A percentile compares a stretch with the other conserved stretches of the same genome.
These are phyloP conservation scores for Paramecium bursaria DNA, from an alignment of 73 alveolate species.

Conservation along the genomic window DNA sequence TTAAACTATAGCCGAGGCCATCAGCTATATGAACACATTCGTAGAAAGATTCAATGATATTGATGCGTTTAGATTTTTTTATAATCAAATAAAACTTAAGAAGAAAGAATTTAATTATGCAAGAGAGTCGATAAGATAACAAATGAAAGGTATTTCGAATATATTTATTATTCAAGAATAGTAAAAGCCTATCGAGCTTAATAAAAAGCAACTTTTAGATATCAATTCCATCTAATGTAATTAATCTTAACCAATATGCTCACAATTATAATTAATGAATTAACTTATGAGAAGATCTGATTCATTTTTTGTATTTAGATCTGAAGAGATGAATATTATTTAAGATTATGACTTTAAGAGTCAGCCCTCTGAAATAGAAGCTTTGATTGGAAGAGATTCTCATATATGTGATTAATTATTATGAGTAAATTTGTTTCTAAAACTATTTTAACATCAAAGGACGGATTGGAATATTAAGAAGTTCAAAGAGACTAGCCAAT, in stretches of 20 bases:
- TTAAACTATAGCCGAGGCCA: constrained; percentile 11
- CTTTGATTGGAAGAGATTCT: too few species aligned
- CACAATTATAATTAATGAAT: not conserved
- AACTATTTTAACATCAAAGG: constrained; percentile 39
- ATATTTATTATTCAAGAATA: not conserved
- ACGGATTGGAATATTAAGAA: constrained; percentile 49
- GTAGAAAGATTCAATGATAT: constrained; percentile 22
- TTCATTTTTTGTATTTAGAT: constrained; percentile 23
- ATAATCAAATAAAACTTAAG: constrained; percentile 18
- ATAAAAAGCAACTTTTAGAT: not conserved
- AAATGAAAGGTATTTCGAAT: not conserved
- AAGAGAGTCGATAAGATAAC: constrained; percentile 23
- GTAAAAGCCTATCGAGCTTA: not conserved
- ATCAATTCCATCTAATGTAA: constrained; percentile 12
- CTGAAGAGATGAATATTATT: too few species aligned
- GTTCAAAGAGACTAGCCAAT: constrained; percentile 36
- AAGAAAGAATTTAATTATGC: constrained; percentile 31
- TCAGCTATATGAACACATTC: not conserved
- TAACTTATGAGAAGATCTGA: constrained; percentile 10
- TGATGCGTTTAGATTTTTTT: constrained; percentile 24
- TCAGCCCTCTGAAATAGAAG: too few species aligned
- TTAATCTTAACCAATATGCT: constrained; percentile 6
- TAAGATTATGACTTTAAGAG: too few species aligned
- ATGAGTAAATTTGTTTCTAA: constrained; percentile 57
- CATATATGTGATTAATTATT: too few species aligned